A percentile compares a stretch with the other conserved stretches of the same genome.
These are phyloP conservation scores for Rhodotorula sp. DNA, from an alignment of 1,284 basidiomycete genomes.

Conservation along the genomic window DNA sequence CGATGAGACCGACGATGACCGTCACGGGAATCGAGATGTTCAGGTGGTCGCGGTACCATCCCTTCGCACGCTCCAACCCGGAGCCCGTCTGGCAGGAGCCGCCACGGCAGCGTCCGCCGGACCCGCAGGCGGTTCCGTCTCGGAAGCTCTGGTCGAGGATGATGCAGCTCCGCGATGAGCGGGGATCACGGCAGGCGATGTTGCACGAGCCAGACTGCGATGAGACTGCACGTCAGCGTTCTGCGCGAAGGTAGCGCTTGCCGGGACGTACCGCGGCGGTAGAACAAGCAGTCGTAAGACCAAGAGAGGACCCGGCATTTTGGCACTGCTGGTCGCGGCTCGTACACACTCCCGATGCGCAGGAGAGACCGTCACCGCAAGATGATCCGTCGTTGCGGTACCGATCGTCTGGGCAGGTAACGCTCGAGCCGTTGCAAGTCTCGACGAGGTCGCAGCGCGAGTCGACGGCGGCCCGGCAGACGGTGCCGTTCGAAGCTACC, in stretches of 20 bases:
- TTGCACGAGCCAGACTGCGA: slow-evolving; percentile 48
- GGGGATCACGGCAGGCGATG: slow-evolving; percentile 77
- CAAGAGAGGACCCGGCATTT: slow-evolving; percentile 65
- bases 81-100: slow-evolving; percentile 65
- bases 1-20: slow-evolving; percentile 65
- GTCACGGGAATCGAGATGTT: slow-evolving; percentile 68
- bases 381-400: slow-evolving; percentile 65
- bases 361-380: slow-evolving; percentile 69
- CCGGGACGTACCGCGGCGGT: slow-evolving; percentile 36
- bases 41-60: slow-evolving; percentile 63
- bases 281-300: slow-evolving; percentile 65
- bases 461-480: slow-evolving; percentile 73
- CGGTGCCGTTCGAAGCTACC: slow-evolving; percentile 61
- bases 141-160: slow-evolving; percentile 71
- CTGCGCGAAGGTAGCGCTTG: too few relatives aligned
- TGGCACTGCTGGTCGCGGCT: slow-evolving; percentile 75
- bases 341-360: slow-evolving; percentile 80
- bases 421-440: slow-evolving; percentile 71
- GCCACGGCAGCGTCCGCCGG: slow-evolving; percentile 51
- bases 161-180: slow-evolving; percentile 60
- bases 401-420: slow-evolving; percentile 69
- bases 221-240: neutral
- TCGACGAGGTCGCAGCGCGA: slow-evolving; percentile 72
- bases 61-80: slow-evolving; percentile 65
- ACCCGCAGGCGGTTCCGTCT: slow-evolving; percentile 83